Conservation (phyloP, 805 yeast species). For the Yamadazyma akitaensis region DNA sequence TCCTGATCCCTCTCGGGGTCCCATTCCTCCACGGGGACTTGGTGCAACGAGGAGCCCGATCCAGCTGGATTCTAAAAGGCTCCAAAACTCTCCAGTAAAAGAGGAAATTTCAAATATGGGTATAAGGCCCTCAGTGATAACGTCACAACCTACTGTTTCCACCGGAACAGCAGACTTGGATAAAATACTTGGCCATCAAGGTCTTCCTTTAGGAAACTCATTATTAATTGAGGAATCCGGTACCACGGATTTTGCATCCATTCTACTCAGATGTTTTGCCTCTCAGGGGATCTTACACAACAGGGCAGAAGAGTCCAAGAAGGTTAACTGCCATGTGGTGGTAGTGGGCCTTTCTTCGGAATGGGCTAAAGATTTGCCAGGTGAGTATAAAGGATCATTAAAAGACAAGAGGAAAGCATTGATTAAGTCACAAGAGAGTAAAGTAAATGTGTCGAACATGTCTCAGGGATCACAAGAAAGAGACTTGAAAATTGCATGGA, state of each 20-base stretch:
- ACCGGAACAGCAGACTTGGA: conserved; percentile 81
- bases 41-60: conserved; percentile 7
- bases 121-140: conserved; percentile 69
- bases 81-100: conserved; percentile 5
- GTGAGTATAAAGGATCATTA: conserved; percentile 64
- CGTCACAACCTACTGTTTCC: conserved; percentile 73
- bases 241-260: conserved; percentile 81
- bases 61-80: conserved; percentile 1
- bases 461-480: conserved; percentile 28
- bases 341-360: conserved; percentile 55
- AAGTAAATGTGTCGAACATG: conserved; percentile 66
- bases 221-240: conserved; percentile 78
- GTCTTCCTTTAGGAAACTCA: conserved; percentile 75
- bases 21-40: conserved; percentile 1
- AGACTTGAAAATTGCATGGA: conserved; percentile 89
- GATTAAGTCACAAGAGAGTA: conserved; percentile 54
- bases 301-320: conserved; percentile 35
- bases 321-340: conserved; percentile 54
- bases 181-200: conserved; percentile 70
- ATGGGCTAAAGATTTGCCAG: conserved; percentile 76
- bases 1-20: not conserved
- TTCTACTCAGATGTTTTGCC: conserved; percentile 64
- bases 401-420: conserved; percentile 62
- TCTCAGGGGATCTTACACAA: conserved; percentile 75
- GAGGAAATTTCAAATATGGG: conserved; percentile 44